These are phyloP conservation scores for Syzygium oleosum DNA, from an alignment of 345 rosid genomes.

Conservation along the genomic window DNA sequence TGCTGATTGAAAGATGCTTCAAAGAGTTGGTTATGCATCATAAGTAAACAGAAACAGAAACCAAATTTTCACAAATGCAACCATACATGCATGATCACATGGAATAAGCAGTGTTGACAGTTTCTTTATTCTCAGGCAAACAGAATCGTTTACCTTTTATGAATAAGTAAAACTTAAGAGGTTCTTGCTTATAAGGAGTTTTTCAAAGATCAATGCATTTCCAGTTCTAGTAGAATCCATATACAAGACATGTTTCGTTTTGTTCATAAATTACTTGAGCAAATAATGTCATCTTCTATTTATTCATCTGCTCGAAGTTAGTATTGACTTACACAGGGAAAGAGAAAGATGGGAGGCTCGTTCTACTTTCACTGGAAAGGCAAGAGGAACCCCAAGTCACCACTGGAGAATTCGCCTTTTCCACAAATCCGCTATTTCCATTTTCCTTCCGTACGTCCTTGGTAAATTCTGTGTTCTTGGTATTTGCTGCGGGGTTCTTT, in stretches of 20 bases:
- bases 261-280: not conserved
- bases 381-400: slow-evolving; percentile 23
- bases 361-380: slow-evolving; percentile 34
- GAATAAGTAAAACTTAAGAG: not conserved
- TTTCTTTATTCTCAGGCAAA: not conserved
- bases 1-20: not conserved
- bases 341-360: slow-evolving; percentile 35
- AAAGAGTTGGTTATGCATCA: not conserved
- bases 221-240: not conserved
- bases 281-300: not conserved
- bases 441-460: not conserved
- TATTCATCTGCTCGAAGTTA: not conserved
- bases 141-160: not conserved
- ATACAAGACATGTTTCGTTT: not conserved
- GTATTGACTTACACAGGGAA: slow-evolving; percentile 44
- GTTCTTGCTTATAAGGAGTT: not conserved
- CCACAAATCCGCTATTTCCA: not conserved
- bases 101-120: not conserved
- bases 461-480: not conserved
- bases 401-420: slow-evolving; percentile 5
- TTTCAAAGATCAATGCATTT: not conserved
- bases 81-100: not conserved
- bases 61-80: not conserved
- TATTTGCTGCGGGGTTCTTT: not conserved
- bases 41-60: not conserved